Evolutionary conservation across 768 basidiomycete species (phyloP), one percentile per base, ranked within the genome.

Genomic region (Xerocomellus amylosporus): DNA sequence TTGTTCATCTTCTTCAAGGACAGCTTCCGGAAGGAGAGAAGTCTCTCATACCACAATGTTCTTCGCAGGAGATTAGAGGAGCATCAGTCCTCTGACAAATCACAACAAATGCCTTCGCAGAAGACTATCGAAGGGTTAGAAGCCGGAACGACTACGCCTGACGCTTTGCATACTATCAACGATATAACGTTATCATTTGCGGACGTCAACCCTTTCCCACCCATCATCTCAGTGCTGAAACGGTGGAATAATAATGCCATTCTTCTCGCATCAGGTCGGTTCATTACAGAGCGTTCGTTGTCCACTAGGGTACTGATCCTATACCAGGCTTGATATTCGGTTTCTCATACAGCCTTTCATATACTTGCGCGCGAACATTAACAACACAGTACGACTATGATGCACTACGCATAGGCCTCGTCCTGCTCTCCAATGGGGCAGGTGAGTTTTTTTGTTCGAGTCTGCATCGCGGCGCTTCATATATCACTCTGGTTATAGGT

Each of bases 1-100:
- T 86, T 91, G 67, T 51, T 85, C 24, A 62, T 85, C 17, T 75
- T 85, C 66, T 90, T 93, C 75, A 81, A 81, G 55, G 92, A 96
- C 64, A 92, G 88, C 0, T 95, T 89, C 72, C 79, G 93, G 22
- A 77, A 79, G 58, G 90, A 94, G 64, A 84, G 93, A 46, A 93
- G 91, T 51, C 70, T 88, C 15, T 79, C 82, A 1, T 97, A 94
- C 65, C 90, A 91, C 64, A 76, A 76, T 24, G 81, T 85, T 1
- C 72, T 90, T 48, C 78, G 75, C 56, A 73, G 73, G 45, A 75
- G 77, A 20, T 47, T 75, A 10, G 66, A 68, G 41, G 68, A 67
- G 14, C 58, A 54, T 19, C 58, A 49, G 15, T 12, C 40, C 20
- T 12, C 24, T 17, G 38, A 41, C 19, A 55, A 43, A 24, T 64